A percentile compares a stretch with the other conserved stretches of the same genome.
Conservation (phyloP, 768 basidiomycete genomes). For the Holtermanniella nyarrowii region DNA sequence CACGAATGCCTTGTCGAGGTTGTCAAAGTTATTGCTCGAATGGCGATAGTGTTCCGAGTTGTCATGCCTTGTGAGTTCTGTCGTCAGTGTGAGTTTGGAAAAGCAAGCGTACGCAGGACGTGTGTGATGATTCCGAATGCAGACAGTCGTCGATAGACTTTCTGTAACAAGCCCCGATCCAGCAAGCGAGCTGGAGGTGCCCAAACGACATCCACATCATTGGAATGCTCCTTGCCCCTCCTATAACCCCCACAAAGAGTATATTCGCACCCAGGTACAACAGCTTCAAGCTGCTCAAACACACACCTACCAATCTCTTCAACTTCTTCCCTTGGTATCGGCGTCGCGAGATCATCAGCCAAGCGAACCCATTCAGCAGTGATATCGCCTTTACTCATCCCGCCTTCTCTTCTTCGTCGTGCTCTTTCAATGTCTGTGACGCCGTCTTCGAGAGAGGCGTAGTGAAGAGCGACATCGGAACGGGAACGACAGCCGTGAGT, state of each 20-base stretch:
- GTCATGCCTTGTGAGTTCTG: slow-evolving; percentile 45
- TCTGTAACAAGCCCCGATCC: slow-evolving; percentile 56
- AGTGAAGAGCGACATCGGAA: slow-evolving; percentile 46
- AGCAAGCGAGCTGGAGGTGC: slow-evolving; percentile 53
- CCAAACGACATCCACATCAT: slow-evolving; percentile 84
- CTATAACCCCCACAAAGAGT: slow-evolving; percentile 81
- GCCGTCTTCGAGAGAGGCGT: slow-evolving; percentile 23
- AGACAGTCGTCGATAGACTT: slow-evolving; percentile 45
- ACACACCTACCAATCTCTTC: slow-evolving; percentile 63
- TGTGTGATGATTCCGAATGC: slow-evolving; percentile 57
- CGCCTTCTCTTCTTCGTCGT: slow-evolving; percentile 25
- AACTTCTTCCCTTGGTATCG: slow-evolving; percentile 66
- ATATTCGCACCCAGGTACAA: slow-evolving; percentile 59
- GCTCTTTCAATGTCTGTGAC: slow-evolving; percentile 41
- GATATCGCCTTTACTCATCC: slow-evolving; percentile 38
- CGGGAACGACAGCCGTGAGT: slow-evolving; percentile 48
- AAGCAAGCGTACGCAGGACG: slow-evolving; percentile 60
- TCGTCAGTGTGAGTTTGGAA: slow-evolving; percentile 46
- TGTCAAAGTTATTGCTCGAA: slow-evolving; percentile 54
- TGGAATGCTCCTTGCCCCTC: slow-evolving; percentile 67
- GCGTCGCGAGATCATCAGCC: slow-evolving; percentile 36
- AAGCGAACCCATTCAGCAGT: slow-evolving; percentile 37
- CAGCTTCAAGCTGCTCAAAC: slow-evolving; percentile 53
- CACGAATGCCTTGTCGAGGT: slow-evolving; percentile 73
- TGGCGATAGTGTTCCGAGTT: slow-evolving; percentile 12